Evolutionary conservation across 2,329 filamentous ascomycete genomes (phyloP), one percentile per base, ranked within the genome.

Genomic region (Aspergillus glaucus): DNA sequence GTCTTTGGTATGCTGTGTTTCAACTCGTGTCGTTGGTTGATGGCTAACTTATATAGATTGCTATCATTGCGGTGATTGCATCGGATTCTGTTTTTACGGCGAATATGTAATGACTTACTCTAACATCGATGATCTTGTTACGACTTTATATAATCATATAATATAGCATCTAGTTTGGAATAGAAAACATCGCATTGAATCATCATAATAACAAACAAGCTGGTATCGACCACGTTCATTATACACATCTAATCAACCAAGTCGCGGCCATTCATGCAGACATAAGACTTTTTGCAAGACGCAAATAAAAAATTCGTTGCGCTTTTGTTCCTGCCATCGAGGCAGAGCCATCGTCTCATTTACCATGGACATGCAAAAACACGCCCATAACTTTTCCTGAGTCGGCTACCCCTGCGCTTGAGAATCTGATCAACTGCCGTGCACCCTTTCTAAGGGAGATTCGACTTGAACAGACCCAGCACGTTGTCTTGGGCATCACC

Each of bases 1-100:
- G 28, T 50, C 59, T 4, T 39, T 62, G 53, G 60, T 62, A 46
- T 46, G 57, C 50, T 14, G 21, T 19, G 15, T n/a, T n/a, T 17
- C n/a, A 2, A 5, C 43, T 7, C 10, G 7, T 8, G n/a, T 21
- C 10, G 21, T 26, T 43, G n/a, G 3, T 22, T 45, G 14, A 21
- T 37, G 6, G 26, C 32, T 44, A 28, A 46, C 46, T 19, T 9
- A 15, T 43, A 9, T 17, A 57, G 55, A 45, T 56, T 39, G 54
- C 54, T 3, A 56, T 53, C 10, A 50, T 58, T 45, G 55, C 55
- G 14, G 54, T 57, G 10, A 57, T 58, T 46, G 53, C 51, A 5
- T 55, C 55, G 2, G 56, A 58, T 42, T 53, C 50, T 43, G 48
- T 55, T 15, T 58, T 57, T 40, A 50, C 50, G 4, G 50, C 55